Evolutionary conservation across 495 filamentous ascomycete genomes (phyloP), one percentile per base, ranked within the genome.

Genomic region (Podospora comata): DNA sequence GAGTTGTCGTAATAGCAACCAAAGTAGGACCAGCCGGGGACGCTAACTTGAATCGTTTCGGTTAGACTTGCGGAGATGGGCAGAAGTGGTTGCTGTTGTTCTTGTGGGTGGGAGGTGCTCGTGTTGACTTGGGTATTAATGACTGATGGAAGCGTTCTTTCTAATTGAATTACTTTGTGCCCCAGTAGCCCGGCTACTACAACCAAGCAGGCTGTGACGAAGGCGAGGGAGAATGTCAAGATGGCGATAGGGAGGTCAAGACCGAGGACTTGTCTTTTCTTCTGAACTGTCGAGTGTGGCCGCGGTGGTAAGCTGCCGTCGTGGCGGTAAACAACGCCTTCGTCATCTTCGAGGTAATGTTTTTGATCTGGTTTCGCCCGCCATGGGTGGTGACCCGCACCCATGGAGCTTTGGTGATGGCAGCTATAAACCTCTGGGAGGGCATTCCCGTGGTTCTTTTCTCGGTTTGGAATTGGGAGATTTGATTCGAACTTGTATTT

Each of bases 331-430:
- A 32, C 9, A 13, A n/a, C 19, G 28, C 18, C n/a, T 18, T 28
- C 30, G 9, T 63, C 27, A n/a, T 63, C 61, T 27, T 28, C 60
- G 18, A 32, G 23, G 26, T 61, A 48, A 5, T 63, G 27, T 11
- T n/a, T 34, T 32, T 30, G 59, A 30, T 28, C 61, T 13, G 18
- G 55, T 23, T 58, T 58, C 23, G 15, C 30, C 18, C 61, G 15
- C 61, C 61, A 63, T 63, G 61, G 61, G 20, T 63, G 61, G 20
- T 63, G 61, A 30, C 30, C 19, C 3, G 19, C 26, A 18, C 61
- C 61, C n/a, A 63, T 63, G 3, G n/a, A 58, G 39, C 39, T 58
- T n/a, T 63, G 61, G 27, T 62, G 60, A 18, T 63, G 61, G 20
- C 61, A 63, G 28, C 34, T 28, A 44, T 32, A 63, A 13, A 63